Conservation (phyloP, 176 grass and related monocot genomes). For the Carex pumila region DNA sequence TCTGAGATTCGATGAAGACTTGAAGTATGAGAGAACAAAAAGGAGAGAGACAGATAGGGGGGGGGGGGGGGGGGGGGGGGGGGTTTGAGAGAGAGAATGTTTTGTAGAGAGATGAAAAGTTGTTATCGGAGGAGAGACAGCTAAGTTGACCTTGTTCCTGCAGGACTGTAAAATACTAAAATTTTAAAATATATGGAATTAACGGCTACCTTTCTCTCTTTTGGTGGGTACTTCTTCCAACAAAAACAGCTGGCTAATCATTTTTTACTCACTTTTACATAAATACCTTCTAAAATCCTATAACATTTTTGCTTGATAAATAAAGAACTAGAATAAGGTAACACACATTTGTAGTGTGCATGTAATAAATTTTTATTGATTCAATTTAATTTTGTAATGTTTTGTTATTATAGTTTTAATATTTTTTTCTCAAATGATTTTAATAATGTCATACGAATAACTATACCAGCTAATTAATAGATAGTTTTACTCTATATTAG, state of each 20-base stretch:
- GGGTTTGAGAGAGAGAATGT: neutral
- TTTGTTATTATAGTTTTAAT: neutral
- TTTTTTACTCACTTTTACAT: neutral
- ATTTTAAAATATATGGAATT: neutral
- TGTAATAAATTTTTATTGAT: neutral
- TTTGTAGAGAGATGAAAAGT: conserved; percentile 22
- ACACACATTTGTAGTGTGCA: neutral
- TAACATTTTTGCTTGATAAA: neutral
- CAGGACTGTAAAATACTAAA: conserved; percentile 5
- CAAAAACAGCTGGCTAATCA: conserved; percentile 9
- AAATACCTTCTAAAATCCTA: neutral
- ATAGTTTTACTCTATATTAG: no score
- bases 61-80: no score
- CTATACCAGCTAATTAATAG: no score
- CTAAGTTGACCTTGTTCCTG: conserved; percentile 37
- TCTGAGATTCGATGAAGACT: neutral
- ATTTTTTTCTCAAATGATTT: no score
- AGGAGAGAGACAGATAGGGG: neutral
- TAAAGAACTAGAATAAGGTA: no score
- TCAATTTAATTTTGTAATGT: neutral
- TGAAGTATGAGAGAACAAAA: conserved; percentile 21
- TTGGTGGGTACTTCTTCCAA: conserved; percentile 11
- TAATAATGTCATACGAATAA: no score
- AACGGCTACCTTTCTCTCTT: conserved; percentile 25
- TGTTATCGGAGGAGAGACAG: conserved; percentile 22